phyloP scores from a whole-genome alignment of 1,139 yeast genomes.

The Taphrina deformans region DNA sequence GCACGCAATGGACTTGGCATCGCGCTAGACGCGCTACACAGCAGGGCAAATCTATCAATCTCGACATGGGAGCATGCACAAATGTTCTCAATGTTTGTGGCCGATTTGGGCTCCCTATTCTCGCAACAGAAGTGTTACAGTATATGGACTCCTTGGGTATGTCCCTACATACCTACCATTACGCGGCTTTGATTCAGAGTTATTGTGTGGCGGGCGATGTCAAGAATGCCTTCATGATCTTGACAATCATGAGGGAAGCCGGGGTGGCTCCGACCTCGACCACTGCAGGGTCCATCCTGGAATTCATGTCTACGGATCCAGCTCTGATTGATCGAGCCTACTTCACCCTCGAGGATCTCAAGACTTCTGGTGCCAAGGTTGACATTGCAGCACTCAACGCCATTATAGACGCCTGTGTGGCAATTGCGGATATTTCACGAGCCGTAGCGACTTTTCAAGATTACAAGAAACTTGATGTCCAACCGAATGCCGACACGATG shows the following conservation, averaged over 20 bases:
- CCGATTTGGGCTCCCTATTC: slow-evolving; percentile 16
- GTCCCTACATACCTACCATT: not conserved
- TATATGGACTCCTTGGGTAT: slow-evolving; percentile 9
- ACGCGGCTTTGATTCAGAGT: slow-evolving; percentile 19
- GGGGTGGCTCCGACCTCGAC: slow-evolving; percentile 17
- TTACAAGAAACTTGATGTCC: not conserved
- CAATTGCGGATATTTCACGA: slow-evolving; percentile 10
- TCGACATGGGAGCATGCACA: slow-evolving; percentile 8
- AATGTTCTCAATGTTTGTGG: slow-evolving; percentile 18
- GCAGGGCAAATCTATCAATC: not conserved
- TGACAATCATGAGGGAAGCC: slow-evolving; percentile 17
- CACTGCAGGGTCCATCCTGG: slow-evolving; percentile 20
- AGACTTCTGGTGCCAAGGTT: slow-evolving; percentile 3
- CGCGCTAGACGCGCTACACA: not conserved
- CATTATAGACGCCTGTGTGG: slow-evolving; percentile 24
- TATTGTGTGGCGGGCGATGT: slow-evolving; percentile 32
- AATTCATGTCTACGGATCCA: slow-evolving; percentile 15
- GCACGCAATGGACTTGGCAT: slow-evolving; percentile 14
- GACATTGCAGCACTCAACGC: slow-evolving; percentile 30
- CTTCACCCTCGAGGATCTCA: slow-evolving; percentile 29
- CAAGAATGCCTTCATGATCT: slow-evolving; percentile 26
- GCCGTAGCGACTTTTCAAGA: slow-evolving; percentile 33
- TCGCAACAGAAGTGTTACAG: slow-evolving; percentile 28
- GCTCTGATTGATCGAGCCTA: slow-evolving; percentile 32
- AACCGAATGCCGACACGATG: slow-evolving; percentile 17